Base-by-base conservation (phyloP, 23 red algal species). In the Gracilaria domingensis region DNA sequence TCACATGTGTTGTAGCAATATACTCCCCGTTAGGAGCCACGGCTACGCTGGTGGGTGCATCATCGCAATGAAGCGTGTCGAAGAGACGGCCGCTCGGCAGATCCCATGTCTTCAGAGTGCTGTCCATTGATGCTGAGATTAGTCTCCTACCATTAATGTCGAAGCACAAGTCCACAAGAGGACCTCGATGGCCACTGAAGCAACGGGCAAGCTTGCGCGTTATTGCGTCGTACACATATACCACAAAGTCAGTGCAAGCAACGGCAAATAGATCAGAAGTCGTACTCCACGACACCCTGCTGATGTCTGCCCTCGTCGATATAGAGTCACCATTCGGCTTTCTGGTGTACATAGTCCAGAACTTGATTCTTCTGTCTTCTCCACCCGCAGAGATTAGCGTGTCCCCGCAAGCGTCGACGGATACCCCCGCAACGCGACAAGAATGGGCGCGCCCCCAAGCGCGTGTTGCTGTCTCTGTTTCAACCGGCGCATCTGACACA, bases 81-180 rank as follows among this genome's bases (percentile, higher is more conserved):
- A 96, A 56, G 37, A 88, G 73, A 37, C 81, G 73, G 21, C 97
- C 97, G 45, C 87, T 87, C 33, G 84, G 91, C 34, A 99, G 66
- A 72, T 96, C 92, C 97, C 97, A 99, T 13, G 95, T 95, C 48
- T 89, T 75, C 51, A 99, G 25, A 48, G 91, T 95, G 40, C 94
- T 91, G 78, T 99, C 97, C 78, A 96, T 87, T 47, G 91, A 85
- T 24, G 90, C 73, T 36, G 93, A 91, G 17, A 99, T 28, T 35
- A 99, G 56, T 60, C 84, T 71, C n/a, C 95, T 82, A 3, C 84
- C 94, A 44, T 55, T 75, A 12, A n/a, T 32, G 38, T 84, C 80
- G 54, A 95, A 99, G 88, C 84, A 86, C 20, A 94, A 57, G 76
- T 99, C 97, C 5, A 93, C 93, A 40, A 99, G 56, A 48, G 79